phyloP scores from a whole-genome alignment of 2,329 filamentous ascomycete genomes.

The Fusarium decemcellulare region DNA sequence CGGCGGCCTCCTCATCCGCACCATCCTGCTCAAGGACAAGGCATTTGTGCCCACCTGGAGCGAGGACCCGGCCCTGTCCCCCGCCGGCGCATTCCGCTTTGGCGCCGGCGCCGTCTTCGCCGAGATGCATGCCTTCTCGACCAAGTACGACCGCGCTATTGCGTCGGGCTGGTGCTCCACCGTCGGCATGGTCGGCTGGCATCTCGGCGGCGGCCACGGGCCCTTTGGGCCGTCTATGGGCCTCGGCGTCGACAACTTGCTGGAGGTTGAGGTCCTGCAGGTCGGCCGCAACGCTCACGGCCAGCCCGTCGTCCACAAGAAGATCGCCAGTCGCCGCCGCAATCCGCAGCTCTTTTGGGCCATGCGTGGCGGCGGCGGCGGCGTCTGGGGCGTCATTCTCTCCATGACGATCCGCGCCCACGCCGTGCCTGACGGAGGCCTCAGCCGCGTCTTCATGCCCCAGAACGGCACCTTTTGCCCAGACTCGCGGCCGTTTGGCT shows the following conservation, averaged over 20 bases:
- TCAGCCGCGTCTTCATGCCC: conserved; percentile 20
- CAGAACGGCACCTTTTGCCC: conserved; percentile 25
- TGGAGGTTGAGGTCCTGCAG: conserved; percentile 30
- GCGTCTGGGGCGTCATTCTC: conserved; percentile 63
- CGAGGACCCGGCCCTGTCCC: background rate
- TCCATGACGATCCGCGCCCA: conserved; percentile 64
- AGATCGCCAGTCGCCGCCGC: conserved; percentile 34
- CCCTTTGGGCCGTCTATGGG: conserved; percentile 21
- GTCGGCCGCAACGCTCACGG: conserved; percentile 10
- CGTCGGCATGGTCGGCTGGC: conserved; percentile 21
- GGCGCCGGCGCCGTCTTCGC: conserved; percentile 15
- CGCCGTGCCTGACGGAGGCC: conserved; percentile 45
- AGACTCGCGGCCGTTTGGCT: conserved; percentile 17
- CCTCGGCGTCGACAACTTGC: conserved; percentile 24
- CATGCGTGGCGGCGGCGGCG: conserved; percentile 63
- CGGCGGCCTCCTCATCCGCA: background rate
- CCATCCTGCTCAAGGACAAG: background rate
- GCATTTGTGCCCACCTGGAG: background rate
- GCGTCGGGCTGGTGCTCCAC: conserved; percentile 15
- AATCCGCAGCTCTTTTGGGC: conserved; percentile 68
- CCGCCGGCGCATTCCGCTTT: background rate
- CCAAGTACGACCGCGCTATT: conserved; percentile 10
- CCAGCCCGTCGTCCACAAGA: conserved; percentile 25
- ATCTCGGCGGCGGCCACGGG: conserved; percentile 27
- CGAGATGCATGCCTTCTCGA: conserved; percentile 18